Conservation (phyloP, 306 rosid genomes). For the Glycine tomentella region DNA sequence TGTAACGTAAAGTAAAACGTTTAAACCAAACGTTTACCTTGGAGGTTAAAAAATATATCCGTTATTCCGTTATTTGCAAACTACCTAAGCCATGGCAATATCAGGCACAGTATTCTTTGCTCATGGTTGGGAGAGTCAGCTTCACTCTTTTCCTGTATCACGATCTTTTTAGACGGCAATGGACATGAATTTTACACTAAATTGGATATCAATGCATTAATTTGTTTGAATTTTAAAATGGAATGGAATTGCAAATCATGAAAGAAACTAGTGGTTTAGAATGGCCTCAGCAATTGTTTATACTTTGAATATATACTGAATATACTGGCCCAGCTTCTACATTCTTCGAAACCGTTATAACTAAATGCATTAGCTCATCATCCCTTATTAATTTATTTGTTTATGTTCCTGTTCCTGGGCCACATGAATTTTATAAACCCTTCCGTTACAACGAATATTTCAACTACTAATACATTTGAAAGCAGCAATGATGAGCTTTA, state of each 20-base stretch:
- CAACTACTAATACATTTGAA: background rate
- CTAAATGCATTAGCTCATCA: background rate
- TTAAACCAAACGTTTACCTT: too few species aligned
- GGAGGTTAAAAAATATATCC: too few species aligned
- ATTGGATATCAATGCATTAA: background rate
- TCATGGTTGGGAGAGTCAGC: background rate
- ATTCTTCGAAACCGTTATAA: constrained; percentile 12
- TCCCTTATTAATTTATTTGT: background rate
- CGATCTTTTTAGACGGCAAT: too few species aligned
- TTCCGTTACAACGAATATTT: background rate
- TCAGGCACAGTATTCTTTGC: background rate
- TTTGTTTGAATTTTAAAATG: background rate
- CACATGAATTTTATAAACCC: background rate
- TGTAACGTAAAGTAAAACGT: too few species aligned
- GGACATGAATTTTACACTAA: background rate
- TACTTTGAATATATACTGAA: background rate
- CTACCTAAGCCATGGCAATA: background rate
- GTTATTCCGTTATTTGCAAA: background rate
- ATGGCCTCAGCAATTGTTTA: background rate
- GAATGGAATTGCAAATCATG: background rate
- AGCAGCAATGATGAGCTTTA: background rate
- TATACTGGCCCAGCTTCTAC: background rate
- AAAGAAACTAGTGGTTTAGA: constrained; percentile 20
- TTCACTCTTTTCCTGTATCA: background rate
- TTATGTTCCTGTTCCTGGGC: constrained; percentile 2